Evolutionary conservation across 2,329 filamentous ascomycete species (phyloP), one percentile per base, ranked within the genome.

Genomic region (Ophiocordyceps camponoti-rufipedis): DNA sequence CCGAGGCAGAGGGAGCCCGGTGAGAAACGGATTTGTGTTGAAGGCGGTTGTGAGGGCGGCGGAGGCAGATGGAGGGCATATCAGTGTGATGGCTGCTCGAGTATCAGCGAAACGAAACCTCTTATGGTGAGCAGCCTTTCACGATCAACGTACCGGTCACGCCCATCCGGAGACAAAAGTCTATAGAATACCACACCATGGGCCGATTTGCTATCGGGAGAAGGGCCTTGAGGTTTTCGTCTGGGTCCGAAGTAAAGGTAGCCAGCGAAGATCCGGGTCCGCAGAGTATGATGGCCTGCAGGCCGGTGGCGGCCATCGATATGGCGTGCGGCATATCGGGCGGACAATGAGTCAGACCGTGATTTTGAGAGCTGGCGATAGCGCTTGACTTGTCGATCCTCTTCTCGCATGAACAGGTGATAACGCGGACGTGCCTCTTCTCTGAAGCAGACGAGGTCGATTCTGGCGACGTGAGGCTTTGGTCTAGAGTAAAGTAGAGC

Each of bases 151-250:
- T 62, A 84, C 82, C 71, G 56, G 80, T 83, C 52, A 88, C 76
- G 53, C 85, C 84, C 60, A 82, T 84, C 35, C 84, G 77, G 57
- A 86, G 83, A 62, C 84, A 89, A 65, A 85, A 89, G 55, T 89
- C 84, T 39, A 91, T 74, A 6, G 85, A 80, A 59, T 91, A 91
- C 82, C 85, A 89, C 42, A 91, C 80, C 85, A 91, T 91, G 1
- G 85, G 85, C 53, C 85, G 67, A 60, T 91, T 91, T 33, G 85
- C 85, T 48, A 91, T 82, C 6, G 85, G 85, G 8, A 91, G 65
- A 19, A 91, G 72, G 10, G 85, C 84, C 63, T 91, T 91, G 10
- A 85, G 84, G 49, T 84, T 80, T 57, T 88, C 81, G 62, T 82
- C 78, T 5, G 84, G 81, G 49, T 80, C 85, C 3, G 82, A 80